These are phyloP conservation scores for Closterium sp. DNA, from an alignment of 139 green algal species.

Conservation along the genomic window DNA sequence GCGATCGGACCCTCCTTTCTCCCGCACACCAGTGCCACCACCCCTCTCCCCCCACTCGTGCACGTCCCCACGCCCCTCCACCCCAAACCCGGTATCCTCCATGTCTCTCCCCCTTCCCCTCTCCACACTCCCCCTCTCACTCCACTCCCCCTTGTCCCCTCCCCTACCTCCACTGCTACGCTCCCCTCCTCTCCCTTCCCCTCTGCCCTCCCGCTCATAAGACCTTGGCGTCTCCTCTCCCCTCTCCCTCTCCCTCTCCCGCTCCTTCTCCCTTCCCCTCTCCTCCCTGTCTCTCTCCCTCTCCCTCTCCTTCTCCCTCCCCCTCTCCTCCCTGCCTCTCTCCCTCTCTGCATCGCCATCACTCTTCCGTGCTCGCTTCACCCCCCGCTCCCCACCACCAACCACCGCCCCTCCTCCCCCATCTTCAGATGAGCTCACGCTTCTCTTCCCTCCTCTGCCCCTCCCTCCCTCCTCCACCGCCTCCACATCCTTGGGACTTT, in stretches of 20 bases:
- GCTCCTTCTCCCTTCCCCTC: background rate
- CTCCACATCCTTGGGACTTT: background rate
- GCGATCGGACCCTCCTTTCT: background rate
- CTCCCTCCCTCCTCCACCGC: background rate
- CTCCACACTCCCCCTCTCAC: background rate
- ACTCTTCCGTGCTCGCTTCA: background rate
- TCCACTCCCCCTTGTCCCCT: background rate
- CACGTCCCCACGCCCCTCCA: background rate
- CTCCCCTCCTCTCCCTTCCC: background rate
- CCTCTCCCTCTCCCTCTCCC: background rate
- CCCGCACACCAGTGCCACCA: slow-evolving; percentile 9
- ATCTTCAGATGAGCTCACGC: background rate
- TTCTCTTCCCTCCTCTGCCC: background rate
- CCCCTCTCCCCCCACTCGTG: background rate
- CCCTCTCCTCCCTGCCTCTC: too few relatives aligned
- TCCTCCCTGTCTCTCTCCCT: background rate
- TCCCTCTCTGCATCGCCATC: too few relatives aligned
- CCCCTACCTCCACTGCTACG: background rate
- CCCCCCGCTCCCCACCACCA: background rate
- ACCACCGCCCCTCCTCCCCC: background rate
- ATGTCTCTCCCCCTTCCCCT: background rate
- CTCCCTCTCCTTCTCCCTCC: background rate
- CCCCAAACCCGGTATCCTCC: background rate
- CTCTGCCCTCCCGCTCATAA: background rate
- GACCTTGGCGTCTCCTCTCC: background rate